Evolutionary conservation across 177 flowering plant genomes (phyloP), one percentile per base, ranked within the genome.

Genomic region (Vitis hybrid): DNA sequence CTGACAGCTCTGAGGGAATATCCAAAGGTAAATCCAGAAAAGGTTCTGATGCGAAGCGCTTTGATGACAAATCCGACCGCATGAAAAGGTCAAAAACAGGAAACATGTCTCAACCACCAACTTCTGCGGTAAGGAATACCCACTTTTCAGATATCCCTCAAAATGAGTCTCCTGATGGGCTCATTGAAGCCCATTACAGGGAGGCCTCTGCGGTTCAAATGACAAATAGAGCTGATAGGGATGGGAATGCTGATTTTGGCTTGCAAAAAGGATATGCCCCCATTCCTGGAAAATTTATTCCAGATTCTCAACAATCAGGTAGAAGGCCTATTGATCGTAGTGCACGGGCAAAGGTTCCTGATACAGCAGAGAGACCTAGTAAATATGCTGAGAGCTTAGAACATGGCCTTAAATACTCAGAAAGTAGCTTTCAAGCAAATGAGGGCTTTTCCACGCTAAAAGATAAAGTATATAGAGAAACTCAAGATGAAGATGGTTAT

Each of bases 11-110:
- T 51, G 82, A 81, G 63, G 81, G 75, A 72, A 65, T 17, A 49
- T 67, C 79, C 1, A 80, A 76, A 82, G 65, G 79, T 27, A 91
- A 85, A 69, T 69, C 82, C 69, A 91, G 83, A 77, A 88, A 83
- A 69, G 82, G 69, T 54, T 73, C 77, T 68, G 86, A 85, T 66
- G 15, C 48, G 48, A 78, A 72, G 49, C 77, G 72, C 55, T 67
- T 52, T 11, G 78, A 83, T 77, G 88, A 81, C 73, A 84, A 77
- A 62, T 52, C 87, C 70, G 88, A 76, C 65, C 81, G 60, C 56
- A 50, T 70, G 52, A 90, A 85, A 77, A 84, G 81, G 73, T 70
- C 52, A 14, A 91, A 84, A 76, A 61, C 76, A 21, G 90, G 81
- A 60, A 79, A 69, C 72, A 73, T 62, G 48, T 40, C 73, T 62